Percentiles rank a stretch among this genome's conserved stretches.
phyloP scores from a whole-genome alignment of 2,329 filamentous ascomycete species.

The Exophiala sp. region DNA sequence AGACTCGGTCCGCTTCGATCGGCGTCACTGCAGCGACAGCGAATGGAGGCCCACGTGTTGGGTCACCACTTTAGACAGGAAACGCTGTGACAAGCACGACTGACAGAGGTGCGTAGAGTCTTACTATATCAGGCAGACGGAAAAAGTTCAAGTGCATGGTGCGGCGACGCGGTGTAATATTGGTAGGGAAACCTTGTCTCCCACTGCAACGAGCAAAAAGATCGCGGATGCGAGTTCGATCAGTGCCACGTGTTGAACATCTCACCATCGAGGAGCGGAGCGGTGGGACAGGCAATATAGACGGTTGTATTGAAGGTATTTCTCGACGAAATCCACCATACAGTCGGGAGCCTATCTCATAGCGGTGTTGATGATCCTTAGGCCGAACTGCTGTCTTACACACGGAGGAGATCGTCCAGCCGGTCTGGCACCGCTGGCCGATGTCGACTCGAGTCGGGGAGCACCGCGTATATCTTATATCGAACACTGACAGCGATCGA shows the following conservation, averaged over 20 bases:
- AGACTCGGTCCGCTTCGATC: neutral
- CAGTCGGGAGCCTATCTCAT: neutral
- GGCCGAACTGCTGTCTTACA: neutral
- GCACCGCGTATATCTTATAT: no score
- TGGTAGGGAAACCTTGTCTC: neutral
- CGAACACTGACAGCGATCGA: no score
- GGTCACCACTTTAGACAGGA: neutral
- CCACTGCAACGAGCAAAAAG: neutral
- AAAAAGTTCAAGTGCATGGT: neutral
- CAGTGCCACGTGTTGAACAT: neutral
- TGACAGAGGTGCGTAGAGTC: neutral
- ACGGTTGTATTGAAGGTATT: no score
- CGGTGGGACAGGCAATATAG: neutral
- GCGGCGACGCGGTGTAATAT: neutral
- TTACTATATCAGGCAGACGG: neutral
- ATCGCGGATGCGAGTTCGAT: neutral
- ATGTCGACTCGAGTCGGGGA: neutral
- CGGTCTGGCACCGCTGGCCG: neutral
- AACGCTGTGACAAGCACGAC: neutral
- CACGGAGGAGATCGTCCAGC: neutral
- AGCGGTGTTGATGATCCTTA: neutral
- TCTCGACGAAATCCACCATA: neutral
- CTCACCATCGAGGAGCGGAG: neutral
- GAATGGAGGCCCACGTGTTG: neutral
- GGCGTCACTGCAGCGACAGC: neutral